A percentile compares a stretch with the other conserved stretches of the same genome.
These are phyloP conservation scores for Babesia sp. DNA, from an alignment of 169 alveolate species.

Conservation along the genomic window DNA sequence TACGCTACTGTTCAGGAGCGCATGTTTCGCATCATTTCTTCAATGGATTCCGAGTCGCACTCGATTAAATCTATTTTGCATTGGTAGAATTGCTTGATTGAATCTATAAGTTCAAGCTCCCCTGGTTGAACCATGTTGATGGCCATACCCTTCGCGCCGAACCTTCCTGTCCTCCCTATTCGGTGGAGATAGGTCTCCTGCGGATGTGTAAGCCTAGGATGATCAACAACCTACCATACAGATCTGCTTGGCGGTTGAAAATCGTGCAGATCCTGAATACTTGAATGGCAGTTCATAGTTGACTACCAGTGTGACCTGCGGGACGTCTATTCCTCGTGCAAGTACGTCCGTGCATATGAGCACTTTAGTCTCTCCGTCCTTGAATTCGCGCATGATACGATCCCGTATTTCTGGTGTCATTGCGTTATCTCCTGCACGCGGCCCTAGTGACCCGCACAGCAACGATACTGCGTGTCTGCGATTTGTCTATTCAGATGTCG, in stretches of 20 bases:
- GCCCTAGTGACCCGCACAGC: constrained; percentile 80
- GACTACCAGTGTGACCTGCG: constrained; percentile 91
- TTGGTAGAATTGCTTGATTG: constrained; percentile 72
- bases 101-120: constrained; percentile 71
- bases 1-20: constrained; percentile 55
- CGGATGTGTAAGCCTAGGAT: not conserved
- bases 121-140: constrained; percentile 79
- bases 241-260: constrained; percentile 8
- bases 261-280: constrained; percentile 65
- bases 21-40: constrained; percentile 67
- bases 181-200: constrained; percentile 93
- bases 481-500: constrained; percentile 17
- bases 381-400: constrained; percentile 92
- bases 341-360: constrained; percentile 96
- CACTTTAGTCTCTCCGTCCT: constrained; percentile 93
- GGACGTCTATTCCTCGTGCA: constrained; percentile 98
- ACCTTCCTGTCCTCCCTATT: constrained; percentile 98
- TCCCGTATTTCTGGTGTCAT: constrained; percentile 94
- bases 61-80: constrained; percentile 57
- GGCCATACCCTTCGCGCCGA: constrained; percentile 95
- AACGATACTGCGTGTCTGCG: constrained; percentile 80
- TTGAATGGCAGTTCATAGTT: constrained; percentile 92
- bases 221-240: constrained; percentile 37
- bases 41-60: constrained; percentile 62
- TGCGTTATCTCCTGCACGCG: constrained; percentile 61